Evolutionary conservation across 306 rosid genomes (phyloP).

Genomic region (Rosa chinensis): DNA sequence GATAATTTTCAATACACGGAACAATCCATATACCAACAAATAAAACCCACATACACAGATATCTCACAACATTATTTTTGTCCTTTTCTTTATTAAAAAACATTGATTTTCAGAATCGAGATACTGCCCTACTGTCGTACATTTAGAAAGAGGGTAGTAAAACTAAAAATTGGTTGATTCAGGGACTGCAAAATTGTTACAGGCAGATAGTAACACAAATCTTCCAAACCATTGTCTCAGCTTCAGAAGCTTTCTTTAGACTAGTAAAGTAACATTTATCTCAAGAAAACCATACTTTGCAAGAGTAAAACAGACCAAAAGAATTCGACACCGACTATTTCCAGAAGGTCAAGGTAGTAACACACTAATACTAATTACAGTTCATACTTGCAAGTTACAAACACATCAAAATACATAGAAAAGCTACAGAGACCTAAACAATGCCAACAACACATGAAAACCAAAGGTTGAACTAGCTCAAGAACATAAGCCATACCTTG

Average conservation of each 20-base stretch:
- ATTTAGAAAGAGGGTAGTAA: neutral
- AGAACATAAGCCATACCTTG: conserved; percentile 44
- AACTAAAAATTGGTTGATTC: neutral
- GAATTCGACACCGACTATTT: neutral
- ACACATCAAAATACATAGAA: neutral
- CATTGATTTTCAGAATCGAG: neutral
- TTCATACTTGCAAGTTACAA: neutral
- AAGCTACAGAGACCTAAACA: neutral
- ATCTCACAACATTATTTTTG: neutral
- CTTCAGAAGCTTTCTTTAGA: neutral
- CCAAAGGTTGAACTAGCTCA: neutral
- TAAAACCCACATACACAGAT: neutral
- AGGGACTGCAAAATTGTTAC: neutral
- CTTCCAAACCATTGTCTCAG: neutral
- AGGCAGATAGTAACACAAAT: neutral
- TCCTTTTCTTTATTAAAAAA: neutral
- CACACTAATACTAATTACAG: neutral
- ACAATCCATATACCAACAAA: neutral
- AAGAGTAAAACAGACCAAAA: neutral
- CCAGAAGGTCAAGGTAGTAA: neutral
- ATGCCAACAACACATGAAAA: neutral
- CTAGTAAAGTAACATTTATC: neutral
- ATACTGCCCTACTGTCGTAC: neutral
- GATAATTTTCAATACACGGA: neutral
- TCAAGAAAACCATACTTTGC: neutral